phyloP scores from a whole-genome alignment of 768 basidiomycete species.

The Russula lepida region DNA sequence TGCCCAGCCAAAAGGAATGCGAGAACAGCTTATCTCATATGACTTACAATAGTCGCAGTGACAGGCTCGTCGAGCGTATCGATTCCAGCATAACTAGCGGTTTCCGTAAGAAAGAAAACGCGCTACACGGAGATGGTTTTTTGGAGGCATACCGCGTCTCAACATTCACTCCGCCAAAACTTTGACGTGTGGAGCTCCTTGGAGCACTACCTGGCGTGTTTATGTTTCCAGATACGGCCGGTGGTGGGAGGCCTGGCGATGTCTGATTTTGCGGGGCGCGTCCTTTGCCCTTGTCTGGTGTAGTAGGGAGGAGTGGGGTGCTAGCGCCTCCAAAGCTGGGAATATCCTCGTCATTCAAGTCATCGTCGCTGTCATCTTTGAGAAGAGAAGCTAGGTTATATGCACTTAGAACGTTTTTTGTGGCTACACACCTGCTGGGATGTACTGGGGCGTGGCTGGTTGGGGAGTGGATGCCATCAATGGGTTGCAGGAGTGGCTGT shows the following conservation, averaged over 20 bases:
- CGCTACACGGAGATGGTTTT: neutral
- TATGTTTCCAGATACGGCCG: constrained; percentile 63
- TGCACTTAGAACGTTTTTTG: neutral
- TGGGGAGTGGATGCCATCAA: constrained; percentile 36
- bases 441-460: constrained; percentile 65
- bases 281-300: constrained; percentile 61
- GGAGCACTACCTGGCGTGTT: constrained; percentile 37
- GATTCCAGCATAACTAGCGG: constrained; percentile 58
- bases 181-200: constrained; percentile 43
- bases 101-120: neutral
- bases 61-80: constrained; percentile 94
- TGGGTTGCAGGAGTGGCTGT: neutral
- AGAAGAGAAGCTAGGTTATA: constrained; percentile 11
- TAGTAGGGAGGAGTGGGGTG: constrained; percentile 28
- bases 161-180: constrained; percentile 76
- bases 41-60: constrained; percentile 72
- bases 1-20: constrained; percentile 3
- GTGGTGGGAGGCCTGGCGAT: constrained; percentile 31
- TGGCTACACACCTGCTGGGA: constrained; percentile 57
- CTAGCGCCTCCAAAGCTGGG: constrained; percentile 64
- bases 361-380: constrained; percentile 62
- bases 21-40: constrained; percentile 1
- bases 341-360: constrained; percentile 73
- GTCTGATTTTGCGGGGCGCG: constrained; percentile 50
- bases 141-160: constrained; percentile 67